phyloP scores from a whole-genome alignment of 1,139 yeast genomes.

The Candida sp. region DNA sequence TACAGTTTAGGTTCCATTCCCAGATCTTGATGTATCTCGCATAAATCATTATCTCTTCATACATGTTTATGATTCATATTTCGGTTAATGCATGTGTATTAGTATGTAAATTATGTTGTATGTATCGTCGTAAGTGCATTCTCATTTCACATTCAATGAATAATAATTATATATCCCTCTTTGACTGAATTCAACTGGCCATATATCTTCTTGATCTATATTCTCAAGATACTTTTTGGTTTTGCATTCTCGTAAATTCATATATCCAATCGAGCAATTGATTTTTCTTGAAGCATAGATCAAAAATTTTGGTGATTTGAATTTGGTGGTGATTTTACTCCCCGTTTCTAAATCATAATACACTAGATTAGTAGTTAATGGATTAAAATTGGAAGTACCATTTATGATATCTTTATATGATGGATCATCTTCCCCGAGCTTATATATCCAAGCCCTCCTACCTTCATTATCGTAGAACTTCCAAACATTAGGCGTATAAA shows the following conservation, averaged over 20 bases:
- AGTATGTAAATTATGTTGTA: neutral
- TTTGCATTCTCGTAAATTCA: constrained; percentile 34
- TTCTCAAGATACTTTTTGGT: constrained; percentile 24
- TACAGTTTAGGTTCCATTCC: too few species aligned
- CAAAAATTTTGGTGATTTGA: constrained; percentile 56
- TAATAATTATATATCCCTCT: constrained; percentile 74
- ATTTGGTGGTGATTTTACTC: constrained; percentile 53
- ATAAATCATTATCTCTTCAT: too few species aligned
- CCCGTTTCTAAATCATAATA: constrained; percentile 67
- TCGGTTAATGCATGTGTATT: neutral
- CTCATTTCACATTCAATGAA: constrained; percentile 41
- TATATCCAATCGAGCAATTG: constrained; percentile 53
- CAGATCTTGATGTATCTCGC: too few species aligned
- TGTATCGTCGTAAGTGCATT: neutral
- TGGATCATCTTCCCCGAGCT: constrained; percentile 36
- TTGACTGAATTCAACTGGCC: constrained; percentile 64
- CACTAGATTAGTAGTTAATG: constrained; percentile 28
- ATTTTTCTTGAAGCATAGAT: constrained; percentile 64
- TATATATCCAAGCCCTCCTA: constrained; percentile 80
- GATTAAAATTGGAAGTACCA: constrained; percentile 9
- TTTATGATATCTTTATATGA: constrained; percentile 28
- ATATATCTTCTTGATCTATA: constrained; percentile 42
- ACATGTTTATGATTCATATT: too few species aligned
- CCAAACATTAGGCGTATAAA: constrained; percentile 41
- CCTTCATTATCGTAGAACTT: constrained; percentile 60